Evolutionary conservation across 1,284 basidiomycete species (phyloP).

Genomic region (Fomes fomentarius): DNA sequence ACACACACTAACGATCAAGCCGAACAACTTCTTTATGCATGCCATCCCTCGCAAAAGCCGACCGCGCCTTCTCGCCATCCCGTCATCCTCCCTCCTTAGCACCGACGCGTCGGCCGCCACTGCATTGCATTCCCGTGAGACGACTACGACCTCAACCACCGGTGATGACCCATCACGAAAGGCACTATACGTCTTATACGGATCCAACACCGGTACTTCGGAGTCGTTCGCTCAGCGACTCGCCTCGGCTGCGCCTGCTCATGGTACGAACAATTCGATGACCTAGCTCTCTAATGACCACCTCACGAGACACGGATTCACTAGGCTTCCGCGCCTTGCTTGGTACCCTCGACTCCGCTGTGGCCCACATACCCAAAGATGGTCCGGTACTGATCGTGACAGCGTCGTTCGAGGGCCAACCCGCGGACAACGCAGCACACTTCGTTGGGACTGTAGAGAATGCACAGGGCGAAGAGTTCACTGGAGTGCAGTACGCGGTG

Average conservation of each 20-base stretch:
- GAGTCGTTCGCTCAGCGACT: slow-evolving; percentile 53
- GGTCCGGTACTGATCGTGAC: slow-evolving; percentile 53
- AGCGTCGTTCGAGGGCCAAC: slow-evolving; percentile 54
- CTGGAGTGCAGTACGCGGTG: slow-evolving; percentile 46
- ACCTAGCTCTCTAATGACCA: no score
- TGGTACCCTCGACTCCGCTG: slow-evolving; percentile 46
- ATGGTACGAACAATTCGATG: no score
- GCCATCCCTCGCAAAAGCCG: slow-evolving; percentile 37
- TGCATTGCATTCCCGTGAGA: no score
- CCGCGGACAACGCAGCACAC: slow-evolving; percentile 51
- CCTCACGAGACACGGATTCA: no score
- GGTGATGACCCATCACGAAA: neutral
- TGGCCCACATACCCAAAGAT: slow-evolving; percentile 43
- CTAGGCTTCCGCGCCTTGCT: slow-evolving; percentile 45
- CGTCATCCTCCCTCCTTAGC: slow-evolving; percentile 9
- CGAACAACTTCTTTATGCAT: slow-evolving; percentile 45
- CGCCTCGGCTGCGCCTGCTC: slow-evolving; percentile 40
- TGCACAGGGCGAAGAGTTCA: slow-evolving; percentile 33
- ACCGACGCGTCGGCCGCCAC: neutral
- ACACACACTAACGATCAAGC: slow-evolving; percentile 54
- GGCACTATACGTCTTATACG: slow-evolving; percentile 46
- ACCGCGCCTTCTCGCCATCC: slow-evolving; percentile 18
- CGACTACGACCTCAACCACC: no score
- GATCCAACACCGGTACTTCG: slow-evolving; percentile 54
- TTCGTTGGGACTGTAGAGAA: slow-evolving; percentile 46